A percentile compares a stretch with the other conserved stretches of the same genome.
These are phyloP conservation scores for Kokia cookei DNA, from an alignment of 441 rosid species.

Conservation along the genomic window DNA sequence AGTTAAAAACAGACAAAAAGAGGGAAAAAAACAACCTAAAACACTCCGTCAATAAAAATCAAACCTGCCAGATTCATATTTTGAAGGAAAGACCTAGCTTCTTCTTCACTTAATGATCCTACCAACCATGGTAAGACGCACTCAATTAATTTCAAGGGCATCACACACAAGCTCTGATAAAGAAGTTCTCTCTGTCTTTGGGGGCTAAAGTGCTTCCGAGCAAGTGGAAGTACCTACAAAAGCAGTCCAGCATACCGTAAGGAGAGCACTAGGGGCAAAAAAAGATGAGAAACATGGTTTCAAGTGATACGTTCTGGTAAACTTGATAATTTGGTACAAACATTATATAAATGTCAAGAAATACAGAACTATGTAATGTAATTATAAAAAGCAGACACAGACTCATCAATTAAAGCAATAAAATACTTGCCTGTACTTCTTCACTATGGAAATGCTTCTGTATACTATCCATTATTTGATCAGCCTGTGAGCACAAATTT, in stretches of 20 bases:
- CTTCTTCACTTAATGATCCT: constrained; percentile 48
- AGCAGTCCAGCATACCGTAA: constrained; percentile 8
- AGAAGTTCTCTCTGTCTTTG: constrained; percentile 71
- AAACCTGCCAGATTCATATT: constrained; percentile 72
- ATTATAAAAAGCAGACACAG: background rate
- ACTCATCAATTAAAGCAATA: constrained; percentile 1
- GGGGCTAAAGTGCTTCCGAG: constrained; percentile 62
- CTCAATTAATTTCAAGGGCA: constrained; percentile 77
- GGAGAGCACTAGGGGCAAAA: background rate
- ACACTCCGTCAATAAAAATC: background rate
- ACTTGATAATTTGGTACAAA: background rate
- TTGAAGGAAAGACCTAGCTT: constrained; percentile 53
- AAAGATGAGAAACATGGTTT: background rate
- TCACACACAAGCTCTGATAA: constrained; percentile 67
- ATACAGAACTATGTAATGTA: background rate
- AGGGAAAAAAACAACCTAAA: background rate
- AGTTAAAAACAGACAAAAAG: constrained; percentile 18
- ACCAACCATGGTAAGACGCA: constrained; percentile 75
- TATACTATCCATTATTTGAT: constrained; percentile 58
- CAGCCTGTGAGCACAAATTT: constrained; percentile 58
- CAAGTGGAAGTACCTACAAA: constrained; percentile 70
- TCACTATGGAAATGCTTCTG: constrained; percentile 64
- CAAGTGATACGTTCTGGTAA: background rate
- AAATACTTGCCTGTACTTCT: constrained; percentile 55
- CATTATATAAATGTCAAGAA: background rate